Percentiles rank a stretch among this genome's conserved stretches.
These are phyloP conservation scores for Hanseniaspora meyeri DNA, from an alignment of 805 yeast species.

Conservation along the genomic window DNA sequence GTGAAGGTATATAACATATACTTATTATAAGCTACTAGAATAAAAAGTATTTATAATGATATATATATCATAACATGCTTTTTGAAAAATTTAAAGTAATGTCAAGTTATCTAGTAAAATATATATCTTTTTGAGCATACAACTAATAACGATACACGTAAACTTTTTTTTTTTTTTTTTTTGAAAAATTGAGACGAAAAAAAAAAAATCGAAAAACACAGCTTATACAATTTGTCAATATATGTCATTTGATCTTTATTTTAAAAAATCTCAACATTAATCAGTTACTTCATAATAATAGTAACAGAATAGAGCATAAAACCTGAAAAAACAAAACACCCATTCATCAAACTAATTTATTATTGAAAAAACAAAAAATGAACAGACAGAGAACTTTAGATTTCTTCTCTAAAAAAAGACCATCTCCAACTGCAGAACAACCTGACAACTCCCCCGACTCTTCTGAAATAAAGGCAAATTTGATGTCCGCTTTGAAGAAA, in stretches of 20 bases:
- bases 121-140: no score
- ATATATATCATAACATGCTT: neutral
- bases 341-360: no score
- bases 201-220: neutral
- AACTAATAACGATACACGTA: neutral
- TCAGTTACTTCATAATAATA: no score
- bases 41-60: no score
- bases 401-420: constrained; percentile 5
- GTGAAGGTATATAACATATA: no score
- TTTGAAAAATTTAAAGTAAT: no score
- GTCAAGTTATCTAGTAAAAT: no score
- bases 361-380: neutral
- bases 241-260: neutral
- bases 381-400: constrained; percentile 11
- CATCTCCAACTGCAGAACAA: neutral
- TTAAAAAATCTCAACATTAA: no score
- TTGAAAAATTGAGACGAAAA: no score
- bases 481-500: neutral
- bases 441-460: neutral
- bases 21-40: no score
- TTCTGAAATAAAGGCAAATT: neutral
- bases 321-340: neutral
- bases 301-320: neutral
- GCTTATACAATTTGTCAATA: neutral
- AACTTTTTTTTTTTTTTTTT: no score